Base-by-base conservation (phyloP, 2,329 filamentous ascomycete species). In the Phyllosticta capitalensis region DNA sequence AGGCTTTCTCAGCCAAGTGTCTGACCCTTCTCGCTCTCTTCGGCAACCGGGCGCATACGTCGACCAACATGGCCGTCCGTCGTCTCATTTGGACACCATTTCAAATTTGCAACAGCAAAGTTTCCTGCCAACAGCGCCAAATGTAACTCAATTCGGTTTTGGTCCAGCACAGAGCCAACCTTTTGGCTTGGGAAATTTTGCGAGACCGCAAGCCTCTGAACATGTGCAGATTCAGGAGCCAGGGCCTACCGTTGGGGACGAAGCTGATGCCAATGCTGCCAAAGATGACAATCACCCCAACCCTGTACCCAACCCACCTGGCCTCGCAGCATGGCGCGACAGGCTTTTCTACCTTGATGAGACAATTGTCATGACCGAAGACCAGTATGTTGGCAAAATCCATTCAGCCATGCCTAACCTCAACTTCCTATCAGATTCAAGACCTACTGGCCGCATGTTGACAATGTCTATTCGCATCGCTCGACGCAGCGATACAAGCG, bases 381-480 rank as follows among this genome's bases (percentile, higher is more conserved):
- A 90, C 63, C 81, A 92, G 85, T 89, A 80, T 64, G 80, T 60
- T 45, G 26, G 21, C 30, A 50, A 22, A 55, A 52, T 55, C 17
- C 30, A 26, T 45, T 14, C 12, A 26, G 28, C 57, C 19, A 20
- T 24, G 26, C 55, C 48, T 58, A 30, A 51, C 56, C 52, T 51
- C 14, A 17, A n/a, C n/a, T 59, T 12, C 61, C 22, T 57, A 59
- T 26, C 59, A 89, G 86, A 67, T 91, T 88, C 69, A 83, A 89
- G 67, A 90, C 83, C 6, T 92, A 92, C 72, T 92, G 91, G 67
- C 88, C 88, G 0, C 88, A 92, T 71, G 81, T 92, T 65, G 89
- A 92, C 75, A 92, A 92, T 69, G 83, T 92, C 65, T 92, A 91
- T 74, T 92, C 88, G 24, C 89, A 91, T 74, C 86, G 88, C 63